phyloP scores from a whole-genome alignment of 2,329 filamentous ascomycete species.

The Hirsutella thompsonii region DNA sequence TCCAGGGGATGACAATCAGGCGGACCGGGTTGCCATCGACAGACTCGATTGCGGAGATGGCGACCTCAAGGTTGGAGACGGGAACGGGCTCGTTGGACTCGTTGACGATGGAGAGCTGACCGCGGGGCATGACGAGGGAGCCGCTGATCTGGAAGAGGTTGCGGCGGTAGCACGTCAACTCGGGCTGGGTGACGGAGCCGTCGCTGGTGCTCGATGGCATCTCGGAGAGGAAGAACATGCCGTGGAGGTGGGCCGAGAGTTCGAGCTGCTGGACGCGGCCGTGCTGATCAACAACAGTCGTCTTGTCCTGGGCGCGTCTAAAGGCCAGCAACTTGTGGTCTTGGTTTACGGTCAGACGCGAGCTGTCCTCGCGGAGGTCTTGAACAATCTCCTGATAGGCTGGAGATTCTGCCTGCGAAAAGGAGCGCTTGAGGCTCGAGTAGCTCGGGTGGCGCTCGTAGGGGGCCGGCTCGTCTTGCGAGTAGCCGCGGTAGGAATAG shows the following conservation, averaged over 20 bases:
- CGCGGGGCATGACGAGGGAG: conserved; percentile 67
- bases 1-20: conserved; percentile 95
- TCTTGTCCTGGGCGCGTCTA: conserved; percentile 43
- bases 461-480: conserved; percentile 38
- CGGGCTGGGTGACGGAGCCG: conserved; percentile 51
- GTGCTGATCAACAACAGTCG: conserved; percentile 46
- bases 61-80: conserved; percentile 71
- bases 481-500: conserved; percentile 41
- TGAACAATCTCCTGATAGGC: conserved; percentile 49
- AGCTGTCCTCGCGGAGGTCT: conserved; percentile 44
- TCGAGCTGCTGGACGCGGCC: conserved; percentile 49
- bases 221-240: conserved; percentile 82
- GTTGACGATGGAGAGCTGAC: conserved; percentile 66
- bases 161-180: conserved; percentile 88
- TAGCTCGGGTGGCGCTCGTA: conserved; percentile 42
- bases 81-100: conserved; percentile 76
- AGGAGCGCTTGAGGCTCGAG: conserved; percentile 43
- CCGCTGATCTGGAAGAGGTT: conserved; percentile 96
- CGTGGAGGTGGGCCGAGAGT: conserved; percentile 62
- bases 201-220: conserved; percentile 53
- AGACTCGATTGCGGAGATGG: conserved; percentile 86
- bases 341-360: conserved; percentile 43
- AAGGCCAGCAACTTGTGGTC: conserved; percentile 50
- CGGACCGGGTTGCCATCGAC: conserved; percentile 87
- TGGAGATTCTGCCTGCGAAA: conserved; percentile 40